Base-by-base conservation (phyloP, 805 yeast species). In the Yarrowia porcina region DNA sequence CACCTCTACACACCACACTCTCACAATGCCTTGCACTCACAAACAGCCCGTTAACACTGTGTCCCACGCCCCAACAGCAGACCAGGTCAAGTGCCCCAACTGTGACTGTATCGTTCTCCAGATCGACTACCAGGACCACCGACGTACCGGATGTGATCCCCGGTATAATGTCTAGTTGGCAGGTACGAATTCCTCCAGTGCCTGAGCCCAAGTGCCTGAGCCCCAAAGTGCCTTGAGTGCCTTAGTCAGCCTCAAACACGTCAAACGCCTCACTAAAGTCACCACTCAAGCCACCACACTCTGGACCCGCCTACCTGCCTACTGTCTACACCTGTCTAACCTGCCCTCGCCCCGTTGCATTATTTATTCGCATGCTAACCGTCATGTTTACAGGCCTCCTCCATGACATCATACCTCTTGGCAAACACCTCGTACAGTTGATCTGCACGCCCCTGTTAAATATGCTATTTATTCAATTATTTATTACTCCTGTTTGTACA, bases 21-120 rank as follows among this genome's bases (percentile, higher is more conserved):
- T 18, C n/a, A 17, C 36, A 44, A 44, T 49, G 56, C 56, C 56
- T 28, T 49, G 56, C 44, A 42, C 35, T 33, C 44, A 52, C 33
- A 12, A 49, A 25, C 20, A 35, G 10, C 59, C 42, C 32, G 25
- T 35, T 44, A 25, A 36, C 59, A 52, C 42, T 10, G 44, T 25
- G 15, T n/a, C 59, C 44, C 44, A 52, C n/a, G 28, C 42, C 23
- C 59, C 59, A 6, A 52, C 59, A 1, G 59, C 59, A 3, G 59
- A 52, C 59, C 59, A 52, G 59, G 44, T 52, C 44, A 52, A 52
- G 25, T 52, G 59, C 33, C 59, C 59, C 33, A 36, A 52, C 59
- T 52, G 59, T 15, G 59, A 52, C 44, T 52, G 59, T 36, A 52
- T 52, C 44, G 59, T 52, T 4, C 23, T 52, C 13, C 59, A 52